A percentile compares a stretch with the other conserved stretches of the same genome.
Conservation (phyloP, 176 grass and related monocot species). For the Thalia dealbata region DNA sequence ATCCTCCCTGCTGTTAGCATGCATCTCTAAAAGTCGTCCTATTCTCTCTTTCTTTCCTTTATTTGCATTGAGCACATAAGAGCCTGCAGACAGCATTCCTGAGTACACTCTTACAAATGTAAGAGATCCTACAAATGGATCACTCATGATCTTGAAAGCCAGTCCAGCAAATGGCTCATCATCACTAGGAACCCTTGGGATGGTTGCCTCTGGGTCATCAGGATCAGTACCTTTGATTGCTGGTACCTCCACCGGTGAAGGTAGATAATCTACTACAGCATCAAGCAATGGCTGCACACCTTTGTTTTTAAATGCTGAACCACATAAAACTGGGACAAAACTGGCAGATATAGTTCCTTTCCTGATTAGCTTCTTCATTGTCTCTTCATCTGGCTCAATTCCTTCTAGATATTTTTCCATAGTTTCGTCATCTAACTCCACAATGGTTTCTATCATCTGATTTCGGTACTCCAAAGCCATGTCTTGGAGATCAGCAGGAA, state of each 20-base stretch:
- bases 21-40: constrained; percentile 93
- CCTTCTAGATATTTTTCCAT: constrained; percentile 94
- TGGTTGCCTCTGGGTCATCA: constrained; percentile 55
- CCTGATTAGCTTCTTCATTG: constrained; percentile 78
- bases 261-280: constrained; percentile 95
- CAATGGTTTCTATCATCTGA: constrained; percentile 75
- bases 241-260: constrained; percentile 72
- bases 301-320: constrained; percentile 97
- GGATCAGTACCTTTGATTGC: constrained; percentile 84
- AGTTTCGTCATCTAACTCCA: constrained; percentile 75
- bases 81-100: constrained; percentile 66
- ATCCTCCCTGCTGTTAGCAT: constrained; percentile 97
- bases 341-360: constrained; percentile 66
- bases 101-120: constrained; percentile 96
- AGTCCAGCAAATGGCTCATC: constrained; percentile 85
- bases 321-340: constrained; percentile 93
- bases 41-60: constrained; percentile 97
- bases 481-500: constrained; percentile 75
- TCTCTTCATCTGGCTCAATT: constrained; percentile 67
- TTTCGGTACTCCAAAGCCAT: constrained; percentile 58
- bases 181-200: constrained; percentile 58
- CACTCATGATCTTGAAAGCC: constrained; percentile 99
- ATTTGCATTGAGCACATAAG: constrained; percentile 93
- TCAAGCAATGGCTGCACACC: constrained; percentile 92
- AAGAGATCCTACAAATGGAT: constrained; percentile 86